Base-by-base conservation (phyloP, 2,329 filamentous ascomycete species). In the Alternaria conjuncta region DNA sequence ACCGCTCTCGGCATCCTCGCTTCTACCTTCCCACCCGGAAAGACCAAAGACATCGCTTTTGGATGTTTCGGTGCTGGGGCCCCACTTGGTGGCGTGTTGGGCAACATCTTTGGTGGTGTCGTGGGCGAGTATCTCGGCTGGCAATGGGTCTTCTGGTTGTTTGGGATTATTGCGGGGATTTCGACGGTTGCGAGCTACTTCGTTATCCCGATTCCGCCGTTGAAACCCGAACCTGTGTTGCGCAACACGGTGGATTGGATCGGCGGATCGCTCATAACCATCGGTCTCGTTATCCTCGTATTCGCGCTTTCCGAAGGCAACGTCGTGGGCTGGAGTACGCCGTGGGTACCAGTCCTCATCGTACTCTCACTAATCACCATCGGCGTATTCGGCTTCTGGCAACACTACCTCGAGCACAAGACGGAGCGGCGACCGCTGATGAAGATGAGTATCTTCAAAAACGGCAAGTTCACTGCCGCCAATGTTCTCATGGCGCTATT, bases 1-100 rank as follows among this genome's bases (percentile, higher is more conserved):
- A 91, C 89, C 0, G 90, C 90, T 0, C 87, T 92, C 71, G 90
- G 90, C 0, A 92, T 92, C 43, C 77, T 92, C 3, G 89, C 89
- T 0, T 86, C 87, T 2, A 91, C 88, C 0, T 92, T 92, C 58
- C 86, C 86, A 1, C 89, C 89, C 0, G 88, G 90, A 0, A 89
- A 87, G 66, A 87, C 89, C 5, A 92, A 91, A 78, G 92, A 90
- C 70, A 90, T 91, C 73, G 89, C 89, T 2, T 92, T 92, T 68
- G 68, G 68, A 3, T 71, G 66, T 23, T 74, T 68, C 45, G 75
- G 86, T 18, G 88, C 88, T 2, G 90, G 89, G 2, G 87, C 89
- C 0, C 89, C 90, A 0, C 78, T 91, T 0, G 90, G 90, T 0
- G 86, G 84, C 51, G 83, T 91, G 9, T 86, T 89, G 57, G 90